Evolutionary conservation across 202 grass and related monocot species (phyloP).

Genomic region (Digitaria exilis): DNA sequence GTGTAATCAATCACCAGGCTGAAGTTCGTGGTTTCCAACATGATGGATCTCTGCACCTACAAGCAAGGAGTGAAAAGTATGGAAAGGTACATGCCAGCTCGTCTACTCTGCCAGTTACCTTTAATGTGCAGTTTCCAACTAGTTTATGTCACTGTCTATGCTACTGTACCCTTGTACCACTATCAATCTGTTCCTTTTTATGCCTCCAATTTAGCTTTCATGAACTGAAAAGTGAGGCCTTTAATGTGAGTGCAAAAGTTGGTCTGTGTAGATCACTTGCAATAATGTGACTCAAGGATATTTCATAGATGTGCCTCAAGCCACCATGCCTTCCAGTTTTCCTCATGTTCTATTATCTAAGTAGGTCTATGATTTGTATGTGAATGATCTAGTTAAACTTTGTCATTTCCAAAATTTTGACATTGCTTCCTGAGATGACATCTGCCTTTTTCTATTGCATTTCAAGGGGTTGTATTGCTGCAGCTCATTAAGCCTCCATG

Average conservation of each 20-base stretch:
- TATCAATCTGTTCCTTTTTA: not conserved
- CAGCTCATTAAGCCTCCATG: slow-evolving; percentile 49
- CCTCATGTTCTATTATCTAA: not conserved
- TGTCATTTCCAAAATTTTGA: not conserved
- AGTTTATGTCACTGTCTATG: not conserved
- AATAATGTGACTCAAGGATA: slow-evolving; percentile 36
- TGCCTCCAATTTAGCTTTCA: not conserved
- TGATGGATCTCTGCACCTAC: slow-evolving; percentile 92
- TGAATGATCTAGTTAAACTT: not conserved
- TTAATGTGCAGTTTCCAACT: not conserved
- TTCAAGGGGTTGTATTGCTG: not conserved
- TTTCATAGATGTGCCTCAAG: not conserved
- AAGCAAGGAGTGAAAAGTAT: slow-evolving; percentile 99
- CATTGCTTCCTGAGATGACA: not conserved
- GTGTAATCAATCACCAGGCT: slow-evolving; percentile 55
- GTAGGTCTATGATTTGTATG: not conserved
- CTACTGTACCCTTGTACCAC: not conserved
- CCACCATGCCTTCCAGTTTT: not conserved
- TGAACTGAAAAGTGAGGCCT: not conserved
- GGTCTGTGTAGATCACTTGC: slow-evolving; percentile 6
- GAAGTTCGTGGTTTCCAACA: slow-evolving; percentile 95
- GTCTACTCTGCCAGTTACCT: slow-evolving; percentile 4
- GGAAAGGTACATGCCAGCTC: slow-evolving; percentile 66
- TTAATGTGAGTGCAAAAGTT: slow-evolving; percentile 11
- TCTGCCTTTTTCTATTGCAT: not conserved